These are phyloP conservation scores for Yamadazyma philogaea DNA, from an alignment of 805 yeast species.

Conservation along the genomic window DNA sequence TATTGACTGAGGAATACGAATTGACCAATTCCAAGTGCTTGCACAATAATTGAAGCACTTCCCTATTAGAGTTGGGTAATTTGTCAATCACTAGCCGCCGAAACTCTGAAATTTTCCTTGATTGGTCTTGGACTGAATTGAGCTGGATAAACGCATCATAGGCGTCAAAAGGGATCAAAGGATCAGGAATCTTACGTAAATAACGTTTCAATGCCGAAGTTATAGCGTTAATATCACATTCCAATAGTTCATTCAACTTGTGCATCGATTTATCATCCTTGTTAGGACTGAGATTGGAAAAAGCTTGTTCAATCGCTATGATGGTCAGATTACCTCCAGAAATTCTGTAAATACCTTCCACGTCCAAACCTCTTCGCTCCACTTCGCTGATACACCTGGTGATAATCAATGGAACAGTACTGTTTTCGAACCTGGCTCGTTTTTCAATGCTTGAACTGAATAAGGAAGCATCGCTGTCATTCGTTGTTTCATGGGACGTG, in stretches of 20 bases:
- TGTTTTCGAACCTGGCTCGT: conserved; percentile 60
- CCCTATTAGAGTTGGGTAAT: conserved; percentile 68
- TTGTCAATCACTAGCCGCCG: conserved; percentile 38
- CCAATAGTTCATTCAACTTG: conserved; percentile 29
- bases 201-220: conserved; percentile 86
- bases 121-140: conserved; percentile 18
- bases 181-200: conserved; percentile 78
- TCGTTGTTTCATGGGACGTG: not conserved
- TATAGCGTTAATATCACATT: conserved; percentile 79
- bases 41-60: conserved; percentile 53
- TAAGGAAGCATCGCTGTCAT: conserved; percentile 17
- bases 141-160: conserved; percentile 68
- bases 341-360: conserved; percentile 88
- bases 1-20: conserved; percentile 50
- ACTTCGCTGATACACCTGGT: conserved; percentile 71
- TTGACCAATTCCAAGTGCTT: conserved; percentile 65
- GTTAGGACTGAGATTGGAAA: conserved; percentile 21
- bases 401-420: conserved; percentile 66
- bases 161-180: conserved; percentile 66
- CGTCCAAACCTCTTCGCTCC: conserved; percentile 68
- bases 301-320: conserved; percentile 44
- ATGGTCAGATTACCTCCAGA: conserved; percentile 78
- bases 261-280: conserved; percentile 32
- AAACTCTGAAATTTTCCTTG: conserved; percentile 42
- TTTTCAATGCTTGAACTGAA: conserved; percentile 58